These are phyloP conservation scores for Fagus crenata DNA, from an alignment of 306 rosid species.

Conservation along the genomic window DNA sequence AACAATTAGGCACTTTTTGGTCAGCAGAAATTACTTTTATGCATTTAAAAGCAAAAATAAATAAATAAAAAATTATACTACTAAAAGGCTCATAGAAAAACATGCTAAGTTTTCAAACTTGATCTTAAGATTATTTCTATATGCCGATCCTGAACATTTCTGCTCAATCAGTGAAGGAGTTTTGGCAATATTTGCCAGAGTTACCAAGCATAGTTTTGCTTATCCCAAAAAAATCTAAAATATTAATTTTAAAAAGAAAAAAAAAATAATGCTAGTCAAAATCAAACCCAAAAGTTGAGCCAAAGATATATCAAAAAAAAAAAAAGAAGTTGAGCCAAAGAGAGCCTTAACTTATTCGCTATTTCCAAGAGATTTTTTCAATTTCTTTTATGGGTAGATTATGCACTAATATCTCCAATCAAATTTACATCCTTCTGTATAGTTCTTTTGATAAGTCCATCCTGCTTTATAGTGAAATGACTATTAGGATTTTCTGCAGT, in stretches of 20 bases:
- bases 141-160: background rate
- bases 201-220: background rate
- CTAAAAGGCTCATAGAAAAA: background rate
- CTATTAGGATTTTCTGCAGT: background rate
- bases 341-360: background rate
- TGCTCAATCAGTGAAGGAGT: background rate
- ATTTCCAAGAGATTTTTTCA: background rate
- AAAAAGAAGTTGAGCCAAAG: background rate
- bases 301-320: too few relatives aligned
- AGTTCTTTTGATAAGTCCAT: background rate
- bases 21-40: too few relatives aligned
- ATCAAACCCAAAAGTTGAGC: background rate
- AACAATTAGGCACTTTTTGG: too few relatives aligned
- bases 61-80: background rate
- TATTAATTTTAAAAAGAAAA: background rate
- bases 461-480: background rate
- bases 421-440: background rate
- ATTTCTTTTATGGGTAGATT: background rate
- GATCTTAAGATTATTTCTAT: background rate
- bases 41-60: too few relatives aligned
- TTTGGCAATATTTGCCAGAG: too few relatives aligned
- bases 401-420: background rate
- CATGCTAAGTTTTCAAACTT: background rate
- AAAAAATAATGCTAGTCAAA: background rate
- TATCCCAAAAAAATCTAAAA: background rate